Percentiles rank a stretch among this genome's conserved stretches.
Evolutionary conservation across 805 yeast genomes (phyloP).

Genomic region (Grigorovia humatica): DNA sequence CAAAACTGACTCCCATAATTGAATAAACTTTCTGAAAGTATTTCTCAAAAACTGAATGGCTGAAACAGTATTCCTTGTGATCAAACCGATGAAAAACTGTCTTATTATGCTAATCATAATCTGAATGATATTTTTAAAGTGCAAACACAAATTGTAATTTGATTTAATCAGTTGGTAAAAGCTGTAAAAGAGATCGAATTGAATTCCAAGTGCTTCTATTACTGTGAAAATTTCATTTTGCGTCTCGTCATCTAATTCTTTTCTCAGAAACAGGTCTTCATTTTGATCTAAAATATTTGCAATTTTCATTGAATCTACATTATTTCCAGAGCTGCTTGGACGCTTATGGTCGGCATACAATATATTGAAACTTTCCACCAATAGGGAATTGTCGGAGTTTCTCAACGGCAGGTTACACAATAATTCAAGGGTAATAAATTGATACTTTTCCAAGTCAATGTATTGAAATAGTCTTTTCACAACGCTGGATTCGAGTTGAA

Average conservation of each 20-base stretch:
- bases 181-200: neutral
- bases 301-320: conserved; percentile 7
- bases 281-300: neutral
- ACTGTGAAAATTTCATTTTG: neutral
- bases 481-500: conserved; percentile 33
- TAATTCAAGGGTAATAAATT: conserved; percentile 19
- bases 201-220: neutral
- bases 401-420: conserved; percentile 23
- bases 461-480: conserved; percentile 33
- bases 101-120: conserved; percentile 18
- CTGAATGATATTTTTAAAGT: conserved; percentile 13
- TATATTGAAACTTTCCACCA: neutral
- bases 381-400: neutral
- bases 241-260: neutral
- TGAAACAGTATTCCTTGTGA: conserved; percentile 12
- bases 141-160: neutral
- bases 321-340: conserved; percentile 12
- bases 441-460: conserved; percentile 36
- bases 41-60: conserved; percentile 20
- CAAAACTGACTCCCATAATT: conserved; percentile 21
- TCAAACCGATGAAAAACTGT: conserved; percentile 22
- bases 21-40: conserved; percentile 15
- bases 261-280: neutral
- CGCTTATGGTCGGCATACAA: conserved; percentile 6
- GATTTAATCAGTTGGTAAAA: neutral